phyloP scores from a whole-genome alignment of 306 rosid species.

The Medicago lupulina region DNA sequence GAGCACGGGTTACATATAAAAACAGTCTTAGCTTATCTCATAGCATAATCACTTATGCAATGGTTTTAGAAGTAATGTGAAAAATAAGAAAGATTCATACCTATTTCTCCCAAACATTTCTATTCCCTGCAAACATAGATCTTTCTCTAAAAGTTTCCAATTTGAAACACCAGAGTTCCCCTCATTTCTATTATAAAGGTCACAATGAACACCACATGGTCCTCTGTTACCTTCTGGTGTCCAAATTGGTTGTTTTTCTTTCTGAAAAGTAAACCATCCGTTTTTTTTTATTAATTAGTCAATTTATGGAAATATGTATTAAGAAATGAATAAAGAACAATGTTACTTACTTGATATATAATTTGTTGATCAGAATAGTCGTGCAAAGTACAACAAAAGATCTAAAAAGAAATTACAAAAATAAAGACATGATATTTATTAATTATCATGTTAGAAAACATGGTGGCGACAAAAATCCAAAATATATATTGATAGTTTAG shows the following conservation, averaged over 20 bases:
- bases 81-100: conserved; percentile 44
- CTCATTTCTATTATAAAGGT: conserved; percentile 54
- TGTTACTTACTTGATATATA: conserved; percentile 72
- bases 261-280: conserved; percentile 58
- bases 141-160: conserved; percentile 83
- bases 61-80: background rate
- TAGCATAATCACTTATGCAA: no score
- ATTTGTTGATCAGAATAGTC: conserved; percentile 64
- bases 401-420: conserved; percentile 52
- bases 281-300: conserved; percentile 35
- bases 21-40: background rate
- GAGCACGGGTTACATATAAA: conserved; percentile 19
- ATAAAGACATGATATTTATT: conserved; percentile 17
- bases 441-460: conserved; percentile 16
- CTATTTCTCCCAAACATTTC: conserved; percentile 93
- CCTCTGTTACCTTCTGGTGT: conserved; percentile 58
- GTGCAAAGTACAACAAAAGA: conserved; percentile 76
- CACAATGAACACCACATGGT: conserved; percentile 85
- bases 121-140: conserved; percentile 72
- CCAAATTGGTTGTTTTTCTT: conserved; percentile 71
- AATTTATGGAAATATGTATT: conserved; percentile 19
- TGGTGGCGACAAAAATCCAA: conserved; percentile 11
- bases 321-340: conserved; percentile 8
- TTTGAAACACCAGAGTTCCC: conserved; percentile 41
- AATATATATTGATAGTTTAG: background rate